A percentile compares a stretch with the other conserved stretches of the same genome.
Evolutionary conservation across 2,329 filamentous ascomycete species (phyloP).

Genomic region (Colletotrichum destructivum): DNA sequence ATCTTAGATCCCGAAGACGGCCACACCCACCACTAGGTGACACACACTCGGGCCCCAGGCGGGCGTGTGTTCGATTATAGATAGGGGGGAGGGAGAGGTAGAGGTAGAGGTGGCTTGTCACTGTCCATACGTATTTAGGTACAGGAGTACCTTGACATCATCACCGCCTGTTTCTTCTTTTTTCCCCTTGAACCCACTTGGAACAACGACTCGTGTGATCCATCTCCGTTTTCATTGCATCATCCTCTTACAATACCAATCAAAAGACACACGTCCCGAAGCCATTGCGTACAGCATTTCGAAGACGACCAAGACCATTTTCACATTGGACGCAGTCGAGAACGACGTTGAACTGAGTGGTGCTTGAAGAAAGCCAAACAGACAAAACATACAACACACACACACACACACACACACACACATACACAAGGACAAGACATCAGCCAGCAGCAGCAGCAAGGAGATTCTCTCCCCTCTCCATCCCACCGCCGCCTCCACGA

Average conservation of each 20-base stretch:
- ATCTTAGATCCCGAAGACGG: constrained; percentile 29
- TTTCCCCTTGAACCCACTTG: constrained; percentile 6
- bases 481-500: constrained; percentile 46
- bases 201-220: constrained; percentile 13
- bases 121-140: constrained; percentile 12
- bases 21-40: too few relatives aligned
- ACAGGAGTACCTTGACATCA: constrained; percentile 34
- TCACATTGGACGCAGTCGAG: too few relatives aligned
- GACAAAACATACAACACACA: not conserved
- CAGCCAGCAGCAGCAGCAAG: not conserved
- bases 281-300: too few relatives aligned
- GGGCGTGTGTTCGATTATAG: too few relatives aligned
- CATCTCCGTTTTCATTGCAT: constrained; percentile 10
- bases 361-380: too few relatives aligned
- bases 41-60: too few relatives aligned
- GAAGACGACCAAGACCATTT: too few relatives aligned
- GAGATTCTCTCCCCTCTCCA: not conserved
- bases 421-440: not conserved
- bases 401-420: not conserved
- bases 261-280: not conserved
- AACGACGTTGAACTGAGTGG: too few relatives aligned
- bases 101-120: not conserved
- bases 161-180: not conserved
- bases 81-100: too few relatives aligned
- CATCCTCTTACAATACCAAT: constrained; percentile 6